Evolutionary conservation across 2,329 filamentous ascomycete species (phyloP), one percentile per base, ranked within the genome.

Genomic region (Penicillium sp.): DNA sequence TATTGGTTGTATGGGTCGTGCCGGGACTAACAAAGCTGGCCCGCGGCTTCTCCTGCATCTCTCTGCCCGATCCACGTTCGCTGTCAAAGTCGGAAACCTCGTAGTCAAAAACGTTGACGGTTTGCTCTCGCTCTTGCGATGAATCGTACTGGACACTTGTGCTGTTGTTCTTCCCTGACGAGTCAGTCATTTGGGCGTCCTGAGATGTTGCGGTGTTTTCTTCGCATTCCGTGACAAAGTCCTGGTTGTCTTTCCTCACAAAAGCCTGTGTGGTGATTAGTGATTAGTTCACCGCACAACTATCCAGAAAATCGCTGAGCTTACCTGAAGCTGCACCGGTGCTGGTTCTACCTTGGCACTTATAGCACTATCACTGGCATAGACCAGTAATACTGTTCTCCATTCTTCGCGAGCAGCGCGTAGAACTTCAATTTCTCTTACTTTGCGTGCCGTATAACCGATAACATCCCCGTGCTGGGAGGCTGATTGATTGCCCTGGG

Each of bases 351-450:
- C 65, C 40, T 64, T 59, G 44, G 71, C 68, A 21, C 65, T 67
- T 52, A 79, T 63, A 18, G 78, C 77, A 51, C 71, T 71, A 19
- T 82, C 78, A 61, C 78, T 84, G 18, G 83, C 84, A 65, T 87
- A 87, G 2, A 87, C 79, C 9, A 87, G 76, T 1, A 87, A 68
- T 2, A 79, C 82, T 8, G 75, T 78, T 28, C 71, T 75, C 48
- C 78, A 77, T 59, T 86, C 83, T 31, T 78, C 75, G 21, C 75
- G 76, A 49, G 81, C 80, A 59, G 83, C 75, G 60, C 78, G 71
- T 48, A 87, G 75, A 9, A 86, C 84, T 54, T 84, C 79, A 39
- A 77, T 72, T 53, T 83, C 79, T 3, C 74, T 72, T 19, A 83
- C 75, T 57, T 74, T 76, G 33, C 60, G 65, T 28, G 71, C 66